Evolutionary conservation across 805 yeast species (phyloP), one percentile per base, ranked within the genome.

Genomic region (Teunomyces barrocoloradensis): DNA sequence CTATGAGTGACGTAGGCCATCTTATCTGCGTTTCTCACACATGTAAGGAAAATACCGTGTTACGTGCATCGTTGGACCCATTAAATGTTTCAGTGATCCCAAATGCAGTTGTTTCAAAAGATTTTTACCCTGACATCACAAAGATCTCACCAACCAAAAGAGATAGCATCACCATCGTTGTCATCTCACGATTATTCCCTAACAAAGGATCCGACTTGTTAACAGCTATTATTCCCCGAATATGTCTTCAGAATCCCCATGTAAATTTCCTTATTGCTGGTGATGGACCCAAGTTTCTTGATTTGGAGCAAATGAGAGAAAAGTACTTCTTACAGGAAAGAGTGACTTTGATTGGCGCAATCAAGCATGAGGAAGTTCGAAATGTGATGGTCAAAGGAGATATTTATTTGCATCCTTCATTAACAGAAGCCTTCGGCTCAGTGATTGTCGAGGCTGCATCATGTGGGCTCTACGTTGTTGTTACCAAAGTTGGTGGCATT

Each of bases 381-480:
- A 89, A 91, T 55, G 87, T 92, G 10, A 89, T 94, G 96, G 82
- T 90, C 5, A 80, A 82, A 52, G 99, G 99, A 15, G 95, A 94
- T 58, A 92, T 94, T 9, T 94, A 91, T 62, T 66, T 94, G 25
- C 98, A 94, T 65, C 91, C 99, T 0, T 84, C 97, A 0, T 73
- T 94, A 35, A 94, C 98, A 0, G 99, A 94, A 63, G 99, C 98
- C 0, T 94, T 94, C 68, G 99, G 99, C 2, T 94, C 99, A 0
- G 98, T 89, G 0, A 69, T 94, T 9, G 96, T 94, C 0, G 99
- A 94, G 63, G 99, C 99, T 0, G 99, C 97, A 0, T 86, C 96
- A 1, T 94, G 98, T 71, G 97, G 97, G 0, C 65, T 94, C 32
- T 74, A 88, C 15, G 96, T 94, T 2, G 99, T 94, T 0, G 90